Evolutionary conservation across 1,139 yeast species (phyloP).

Genomic region (Geotrichum armillariae): DNA sequence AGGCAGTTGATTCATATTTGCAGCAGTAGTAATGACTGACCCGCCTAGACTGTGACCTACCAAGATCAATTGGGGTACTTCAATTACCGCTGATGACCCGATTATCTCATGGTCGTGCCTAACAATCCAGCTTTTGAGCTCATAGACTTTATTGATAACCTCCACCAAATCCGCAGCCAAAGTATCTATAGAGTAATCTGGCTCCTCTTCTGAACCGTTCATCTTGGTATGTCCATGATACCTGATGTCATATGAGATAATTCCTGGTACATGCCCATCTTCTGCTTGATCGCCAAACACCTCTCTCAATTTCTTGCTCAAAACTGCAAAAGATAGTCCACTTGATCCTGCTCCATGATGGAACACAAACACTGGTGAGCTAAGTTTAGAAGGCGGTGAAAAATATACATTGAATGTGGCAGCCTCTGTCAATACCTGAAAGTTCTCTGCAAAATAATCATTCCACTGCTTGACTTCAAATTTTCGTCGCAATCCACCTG

Average conservation of each 20-base stretch:
- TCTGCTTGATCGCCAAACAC: slow-evolving; percentile 32
- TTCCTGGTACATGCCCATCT: slow-evolving; percentile 23
- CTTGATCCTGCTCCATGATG: slow-evolving; percentile 98
- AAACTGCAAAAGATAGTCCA: slow-evolving; percentile 69
- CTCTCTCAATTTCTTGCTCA: slow-evolving; percentile 44
- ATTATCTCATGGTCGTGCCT: slow-evolving; percentile 1
- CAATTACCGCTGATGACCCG: neutral
- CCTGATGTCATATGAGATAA: slow-evolving; percentile 68
- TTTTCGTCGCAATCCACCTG: neutral
- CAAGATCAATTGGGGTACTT: slow-evolving; percentile 42
- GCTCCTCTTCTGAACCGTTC: slow-evolving; percentile 25
- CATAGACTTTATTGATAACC: slow-evolving; percentile 46
- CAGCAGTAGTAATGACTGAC: slow-evolving; percentile 62
- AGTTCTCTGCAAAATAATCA: slow-evolving; percentile 43
- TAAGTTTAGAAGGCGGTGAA: slow-evolving; percentile 48
- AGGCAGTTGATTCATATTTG: slow-evolving; percentile 17
- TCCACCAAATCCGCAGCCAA: slow-evolving; percentile 58
- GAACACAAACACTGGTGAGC: slow-evolving; percentile 62
- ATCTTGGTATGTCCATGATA: slow-evolving; percentile 69
- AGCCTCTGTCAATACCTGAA: slow-evolving; percentile 18
- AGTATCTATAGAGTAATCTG: slow-evolving; percentile 50
- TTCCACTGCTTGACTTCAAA: slow-evolving; percentile 37
- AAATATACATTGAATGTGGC: slow-evolving; percentile 57
- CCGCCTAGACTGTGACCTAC: slow-evolving; percentile 96
- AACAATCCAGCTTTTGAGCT: slow-evolving; percentile 29